A percentile compares a stretch with the other conserved stretches of the same genome.
Conservation (phyloP, 371 early-diverging fungal genomes). For the Syncephalastrum monosporum region DNA sequence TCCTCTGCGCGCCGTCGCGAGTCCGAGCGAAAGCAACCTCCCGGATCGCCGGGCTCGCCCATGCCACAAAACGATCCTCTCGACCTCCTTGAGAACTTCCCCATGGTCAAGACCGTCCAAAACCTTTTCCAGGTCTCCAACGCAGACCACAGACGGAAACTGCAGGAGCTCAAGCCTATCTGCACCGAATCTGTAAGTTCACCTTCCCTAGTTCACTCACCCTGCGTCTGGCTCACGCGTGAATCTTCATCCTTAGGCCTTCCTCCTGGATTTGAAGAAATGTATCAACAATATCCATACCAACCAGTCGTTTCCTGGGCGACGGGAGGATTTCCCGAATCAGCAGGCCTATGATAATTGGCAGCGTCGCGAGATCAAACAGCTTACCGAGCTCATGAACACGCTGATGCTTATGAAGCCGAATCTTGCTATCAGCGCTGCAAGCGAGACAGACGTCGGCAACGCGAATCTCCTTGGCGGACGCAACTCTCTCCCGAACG, state of each 20-base stretch:
- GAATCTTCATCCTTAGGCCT: slow-evolving; percentile 22
- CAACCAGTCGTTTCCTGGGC: slow-evolving; percentile 47
- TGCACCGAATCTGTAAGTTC: slow-evolving; percentile 48
- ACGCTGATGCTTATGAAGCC: slow-evolving; percentile 46
- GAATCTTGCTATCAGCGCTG: slow-evolving; percentile 27
- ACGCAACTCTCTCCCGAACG: too few relatives aligned
- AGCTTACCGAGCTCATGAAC: slow-evolving; percentile 45
- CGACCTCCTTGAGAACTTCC: slow-evolving; percentile 38
- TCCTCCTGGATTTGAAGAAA: slow-evolving; percentile 46
- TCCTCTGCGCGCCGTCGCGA: slow-evolving; percentile 14
- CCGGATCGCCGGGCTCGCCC: slow-evolving; percentile 11
- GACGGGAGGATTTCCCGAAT: slow-evolving; percentile 46
- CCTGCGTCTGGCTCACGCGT: background rate
- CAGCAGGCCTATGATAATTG: slow-evolving; percentile 45
- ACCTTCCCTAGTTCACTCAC: too few relatives aligned
- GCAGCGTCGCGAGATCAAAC: slow-evolving; percentile 46
- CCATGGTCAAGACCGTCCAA: slow-evolving; percentile 45
- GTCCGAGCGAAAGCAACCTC: slow-evolving; percentile 17
- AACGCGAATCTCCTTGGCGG: slow-evolving; percentile 31
- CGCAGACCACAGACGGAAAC: slow-evolving; percentile 36
- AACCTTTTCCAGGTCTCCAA: slow-evolving; percentile 41
- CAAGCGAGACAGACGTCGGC: slow-evolving; percentile 39
- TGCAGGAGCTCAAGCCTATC: slow-evolving; percentile 38
- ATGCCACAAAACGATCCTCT: slow-evolving; percentile 20
- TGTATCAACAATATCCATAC: slow-evolving; percentile 47